phyloP scores from a whole-genome alignment of 192 early-diverging fungal genomes.

The Chytriomyces hyalinus region DNA sequence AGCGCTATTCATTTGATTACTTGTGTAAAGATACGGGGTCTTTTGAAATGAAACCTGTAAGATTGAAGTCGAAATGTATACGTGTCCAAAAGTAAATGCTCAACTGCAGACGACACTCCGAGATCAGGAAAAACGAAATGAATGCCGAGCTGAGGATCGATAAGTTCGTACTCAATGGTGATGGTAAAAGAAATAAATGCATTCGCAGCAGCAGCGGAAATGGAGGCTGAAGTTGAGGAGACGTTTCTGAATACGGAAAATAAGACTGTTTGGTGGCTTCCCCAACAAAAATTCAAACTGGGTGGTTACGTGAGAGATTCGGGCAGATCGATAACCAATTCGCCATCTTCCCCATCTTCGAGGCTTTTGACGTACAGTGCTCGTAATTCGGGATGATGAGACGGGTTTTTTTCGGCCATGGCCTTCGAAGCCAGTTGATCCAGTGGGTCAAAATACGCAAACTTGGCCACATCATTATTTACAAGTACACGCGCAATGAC shows the following conservation, averaged over 20 bases:
- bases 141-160: constrained; percentile 34
- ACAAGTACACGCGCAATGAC: constrained; percentile 30
- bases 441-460: constrained; percentile 35
- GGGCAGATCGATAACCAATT: constrained; percentile 44
- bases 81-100: neutral
- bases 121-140: constrained; percentile 47
- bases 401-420: constrained; percentile 21
- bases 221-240: neutral
- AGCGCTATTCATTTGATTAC: constrained; percentile 47
- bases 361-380: constrained; percentile 34
- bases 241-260: neutral
- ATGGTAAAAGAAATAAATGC: constrained; percentile 24
- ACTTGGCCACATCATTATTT: constrained; percentile 30
- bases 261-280: neutral
- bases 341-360: constrained; percentile 49
- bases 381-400: constrained; percentile 40
- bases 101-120: constrained; percentile 33
- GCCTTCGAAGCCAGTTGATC: constrained; percentile 7
- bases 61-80: neutral
- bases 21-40: constrained; percentile 50
- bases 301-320: neutral
- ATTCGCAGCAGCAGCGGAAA: neutral
- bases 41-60: constrained; percentile 9
- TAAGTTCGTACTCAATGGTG: constrained; percentile 38
- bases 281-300: neutral